phyloP scores from a whole-genome alignment of 1,284 basidiomycete genomes.

The Irpex sp. region DNA sequence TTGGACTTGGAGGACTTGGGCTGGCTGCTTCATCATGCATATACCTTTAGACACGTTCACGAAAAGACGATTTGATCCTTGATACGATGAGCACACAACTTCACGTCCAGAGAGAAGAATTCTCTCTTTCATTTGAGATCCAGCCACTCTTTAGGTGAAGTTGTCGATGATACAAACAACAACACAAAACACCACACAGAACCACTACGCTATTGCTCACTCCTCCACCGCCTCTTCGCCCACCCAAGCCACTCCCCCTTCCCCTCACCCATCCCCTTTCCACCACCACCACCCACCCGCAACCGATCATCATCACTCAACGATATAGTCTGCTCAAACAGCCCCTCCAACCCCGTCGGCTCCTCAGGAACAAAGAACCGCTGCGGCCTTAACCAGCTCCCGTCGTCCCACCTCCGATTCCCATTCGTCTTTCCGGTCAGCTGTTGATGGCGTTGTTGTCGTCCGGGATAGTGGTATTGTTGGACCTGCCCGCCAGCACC shows the following conservation, averaged over 20 bases:
- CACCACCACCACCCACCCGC: neutral
- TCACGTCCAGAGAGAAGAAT: no score
- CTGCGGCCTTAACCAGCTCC: conserved; percentile 45
- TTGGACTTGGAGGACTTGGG: neutral
- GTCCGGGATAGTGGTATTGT: neutral
- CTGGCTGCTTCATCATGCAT: neutral
- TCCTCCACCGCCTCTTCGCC: conserved; percentile 1
- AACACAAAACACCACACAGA: neutral
- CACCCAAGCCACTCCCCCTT: neutral
- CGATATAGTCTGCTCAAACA: conserved; percentile 58
- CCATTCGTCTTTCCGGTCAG: conserved; percentile 11
- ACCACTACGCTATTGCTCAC: neutral
- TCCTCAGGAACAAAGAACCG: conserved; percentile 72
- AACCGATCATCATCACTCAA: conserved; percentile 19
- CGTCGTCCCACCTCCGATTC: neutral
- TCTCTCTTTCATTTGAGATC: no score
- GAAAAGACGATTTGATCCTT: no score
- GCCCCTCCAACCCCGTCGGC: conserved; percentile 68
- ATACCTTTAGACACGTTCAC: neutral
- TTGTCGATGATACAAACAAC: no score
- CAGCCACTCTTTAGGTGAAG: no score
- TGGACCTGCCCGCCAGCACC: neutral
- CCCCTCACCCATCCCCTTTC: no score
- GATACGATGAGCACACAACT: no score
- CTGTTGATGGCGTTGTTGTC: conserved; percentile 24